phyloP scores from a whole-genome alignment of 2,329 filamentous ascomycete genomes.

The Neonectria ditissima region DNA sequence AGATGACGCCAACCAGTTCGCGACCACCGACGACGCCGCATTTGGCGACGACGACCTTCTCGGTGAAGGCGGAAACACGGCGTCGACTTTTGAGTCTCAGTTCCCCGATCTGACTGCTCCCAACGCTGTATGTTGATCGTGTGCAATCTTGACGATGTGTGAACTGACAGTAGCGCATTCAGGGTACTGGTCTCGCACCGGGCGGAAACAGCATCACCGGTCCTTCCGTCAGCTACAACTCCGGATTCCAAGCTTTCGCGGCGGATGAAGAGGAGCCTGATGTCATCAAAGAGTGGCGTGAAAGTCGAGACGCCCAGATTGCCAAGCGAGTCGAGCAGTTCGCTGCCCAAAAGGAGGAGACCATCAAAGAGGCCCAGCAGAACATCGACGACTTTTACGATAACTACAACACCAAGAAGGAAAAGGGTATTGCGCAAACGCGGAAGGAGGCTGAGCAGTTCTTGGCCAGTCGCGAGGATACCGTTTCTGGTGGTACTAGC shows the following conservation, averaged over 20 bases:
- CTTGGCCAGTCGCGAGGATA: conserved; percentile 88
- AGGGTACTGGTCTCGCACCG: conserved; percentile 48
- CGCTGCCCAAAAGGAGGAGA: conserved; percentile 83
- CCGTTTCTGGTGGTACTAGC: conserved; percentile 92
- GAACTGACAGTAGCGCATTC: conserved; percentile 24
- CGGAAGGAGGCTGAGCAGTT: conserved; percentile 95
- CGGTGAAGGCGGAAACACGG: conserved; percentile 69
- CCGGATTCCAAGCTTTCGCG: conserved; percentile 68
- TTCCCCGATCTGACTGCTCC: conserved; percentile 80
- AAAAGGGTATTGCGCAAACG: conserved; percentile 91
- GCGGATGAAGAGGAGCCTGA: conserved; percentile 86
- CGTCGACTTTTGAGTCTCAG: conserved; percentile 80
- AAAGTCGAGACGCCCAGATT: conserved; percentile 85
- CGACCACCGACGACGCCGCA: conserved; percentile 78
- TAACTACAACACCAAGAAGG: conserved; percentile 98
- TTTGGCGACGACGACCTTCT: conserved; percentile 79
- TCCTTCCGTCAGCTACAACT: conserved; percentile 71
- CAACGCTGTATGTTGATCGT: conserved; percentile 47
- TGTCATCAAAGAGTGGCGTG: conserved; percentile 91
- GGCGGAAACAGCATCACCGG: conserved; percentile 73
- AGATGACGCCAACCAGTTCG: conserved; percentile 93
- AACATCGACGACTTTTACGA: conserved; percentile 99
- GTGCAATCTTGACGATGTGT: not conserved
- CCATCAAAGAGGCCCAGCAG: conserved; percentile 87
- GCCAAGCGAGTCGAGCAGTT: conserved; percentile 88